Conservation (phyloP, 306 rosid species). For the Cicer yamashitae region DNA sequence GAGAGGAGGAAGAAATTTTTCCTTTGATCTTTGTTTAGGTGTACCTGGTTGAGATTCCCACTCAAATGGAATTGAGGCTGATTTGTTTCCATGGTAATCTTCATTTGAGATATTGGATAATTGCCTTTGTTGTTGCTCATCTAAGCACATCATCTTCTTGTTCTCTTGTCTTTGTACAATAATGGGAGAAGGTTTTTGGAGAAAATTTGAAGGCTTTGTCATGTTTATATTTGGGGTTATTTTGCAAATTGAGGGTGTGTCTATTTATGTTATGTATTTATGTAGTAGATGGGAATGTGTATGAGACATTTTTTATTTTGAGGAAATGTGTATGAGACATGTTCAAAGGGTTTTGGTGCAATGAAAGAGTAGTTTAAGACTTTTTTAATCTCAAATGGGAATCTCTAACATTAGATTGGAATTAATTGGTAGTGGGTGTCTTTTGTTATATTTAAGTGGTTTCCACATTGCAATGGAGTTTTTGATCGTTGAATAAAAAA, state of each 20-base stretch:
- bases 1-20: conserved; percentile 53
- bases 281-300: conserved; percentile 32
- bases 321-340: conserved; percentile 39
- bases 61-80: conserved; percentile 49
- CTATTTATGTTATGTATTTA: conserved; percentile 7
- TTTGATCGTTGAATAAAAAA: conserved; percentile 26
- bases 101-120: conserved; percentile 49
- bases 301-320: conserved; percentile 28
- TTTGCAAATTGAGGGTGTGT: conserved; percentile 7
- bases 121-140: conserved; percentile 35
- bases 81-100: conserved; percentile 47
- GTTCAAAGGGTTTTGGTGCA: conserved; percentile 55
- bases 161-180: conserved; percentile 17
- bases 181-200: conserved; percentile 38
- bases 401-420: conserved; percentile 45
- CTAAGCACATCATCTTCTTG: conserved; percentile 33
- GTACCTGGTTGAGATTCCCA: conserved; percentile 67
- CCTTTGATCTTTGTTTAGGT: conserved; percentile 48
- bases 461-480: conserved; percentile 43
- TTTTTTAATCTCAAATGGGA: conserved; percentile 36
- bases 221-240: conserved; percentile 26
- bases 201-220: conserved; percentile 45
- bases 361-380: conserved; percentile 48
- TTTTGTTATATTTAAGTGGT: conserved; percentile 38
- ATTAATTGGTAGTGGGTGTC: conserved; percentile 45